These are phyloP conservation scores for Globisporangium abappressorium DNA, from an alignment of 352 stramenopile species.

Conservation along the genomic window DNA sequence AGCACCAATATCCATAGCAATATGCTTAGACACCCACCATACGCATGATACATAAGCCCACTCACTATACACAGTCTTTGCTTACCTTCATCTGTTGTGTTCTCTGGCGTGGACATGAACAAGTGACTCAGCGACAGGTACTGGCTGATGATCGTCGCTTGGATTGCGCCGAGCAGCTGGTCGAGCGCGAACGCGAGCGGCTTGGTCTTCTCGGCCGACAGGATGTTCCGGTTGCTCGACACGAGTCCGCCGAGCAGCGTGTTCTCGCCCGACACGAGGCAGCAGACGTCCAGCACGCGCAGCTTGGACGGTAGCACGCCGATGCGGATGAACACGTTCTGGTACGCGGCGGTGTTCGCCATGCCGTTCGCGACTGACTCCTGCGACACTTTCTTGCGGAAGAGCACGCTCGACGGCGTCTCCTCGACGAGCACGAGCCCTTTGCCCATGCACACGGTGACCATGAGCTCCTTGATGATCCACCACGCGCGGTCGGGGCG, in stretches of 20 bases:
- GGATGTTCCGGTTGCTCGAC: constrained; percentile 34
- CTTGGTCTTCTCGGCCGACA: constrained; percentile 35
- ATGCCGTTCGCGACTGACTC: constrained; percentile 65
- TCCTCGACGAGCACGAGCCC: constrained; percentile 63
- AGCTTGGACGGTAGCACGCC: constrained; percentile 78
- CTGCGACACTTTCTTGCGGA: constrained; percentile 64
- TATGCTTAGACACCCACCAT: background rate
- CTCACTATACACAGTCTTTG: background rate
- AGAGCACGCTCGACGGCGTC: constrained; percentile 54
- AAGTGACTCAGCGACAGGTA: constrained; percentile 65
- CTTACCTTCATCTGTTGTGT: constrained; percentile 56
- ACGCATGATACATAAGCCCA: background rate
- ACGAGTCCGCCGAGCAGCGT: constrained; percentile 59
- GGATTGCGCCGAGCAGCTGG: constrained; percentile 63
- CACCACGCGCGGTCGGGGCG: constrained; percentile 70
- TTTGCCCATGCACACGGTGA: constrained; percentile 75
- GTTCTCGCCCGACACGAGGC: constrained; percentile 59
- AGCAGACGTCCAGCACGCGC: constrained; percentile 68
- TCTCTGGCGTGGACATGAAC: constrained; percentile 76
- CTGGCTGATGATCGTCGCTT: constrained; percentile 66
- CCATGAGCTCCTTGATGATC: constrained; percentile 76
- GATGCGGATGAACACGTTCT: constrained; percentile 72
- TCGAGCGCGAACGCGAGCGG: constrained; percentile 55
- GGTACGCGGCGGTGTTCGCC: constrained; percentile 57
- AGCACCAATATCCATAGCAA: background rate